Evolutionary conservation across 2,329 filamentous ascomycete species (phyloP).

Genomic region (Biscogniauxia marginata): DNA sequence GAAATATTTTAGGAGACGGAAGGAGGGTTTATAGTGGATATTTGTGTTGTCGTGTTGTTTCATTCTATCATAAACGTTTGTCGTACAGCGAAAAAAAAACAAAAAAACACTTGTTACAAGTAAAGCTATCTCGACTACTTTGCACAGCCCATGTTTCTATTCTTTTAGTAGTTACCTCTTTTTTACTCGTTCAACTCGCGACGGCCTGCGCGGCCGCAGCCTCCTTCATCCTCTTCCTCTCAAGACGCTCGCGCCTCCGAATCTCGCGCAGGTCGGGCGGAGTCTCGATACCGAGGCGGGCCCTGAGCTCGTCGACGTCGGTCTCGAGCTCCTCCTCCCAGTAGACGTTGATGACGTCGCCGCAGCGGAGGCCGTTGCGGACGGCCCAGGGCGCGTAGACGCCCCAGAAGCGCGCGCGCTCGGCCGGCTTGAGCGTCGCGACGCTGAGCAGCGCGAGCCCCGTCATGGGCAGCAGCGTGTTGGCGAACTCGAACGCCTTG

Average conservation of each 20-base stretch:
- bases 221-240: conserved; percentile 64
- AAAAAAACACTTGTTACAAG: too few relatives aligned
- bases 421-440: conserved; percentile 78
- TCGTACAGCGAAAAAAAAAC: too few relatives aligned
- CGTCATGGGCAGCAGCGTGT: conserved; percentile 93
- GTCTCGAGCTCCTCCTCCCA: conserved; percentile 94
- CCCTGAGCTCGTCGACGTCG: conserved; percentile 73
- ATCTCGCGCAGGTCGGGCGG: conserved; percentile 84
- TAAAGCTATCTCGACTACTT: too few relatives aligned
- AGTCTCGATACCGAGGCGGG: conserved; percentile 77
- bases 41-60: conserved; percentile 6
- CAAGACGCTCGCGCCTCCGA: conserved; percentile 66
- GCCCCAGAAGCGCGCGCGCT: conserved; percentile 70
- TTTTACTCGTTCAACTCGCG: conserved; percentile 1
- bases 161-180: neutral
- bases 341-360: conserved; percentile 91
- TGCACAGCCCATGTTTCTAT: too few relatives aligned
- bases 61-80: too few relatives aligned
- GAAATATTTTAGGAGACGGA: conserved; percentile 2
- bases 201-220: conserved; percentile 17
- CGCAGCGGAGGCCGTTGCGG: conserved; percentile 70
- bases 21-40: conserved; percentile 4
- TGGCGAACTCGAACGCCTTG: conserved; percentile 96
- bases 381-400: conserved; percentile 91
- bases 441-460: conserved; percentile 82